Evolutionary conservation across 2,329 filamentous ascomycete genomes (phyloP).

Genomic region (Fusarium citri): DNA sequence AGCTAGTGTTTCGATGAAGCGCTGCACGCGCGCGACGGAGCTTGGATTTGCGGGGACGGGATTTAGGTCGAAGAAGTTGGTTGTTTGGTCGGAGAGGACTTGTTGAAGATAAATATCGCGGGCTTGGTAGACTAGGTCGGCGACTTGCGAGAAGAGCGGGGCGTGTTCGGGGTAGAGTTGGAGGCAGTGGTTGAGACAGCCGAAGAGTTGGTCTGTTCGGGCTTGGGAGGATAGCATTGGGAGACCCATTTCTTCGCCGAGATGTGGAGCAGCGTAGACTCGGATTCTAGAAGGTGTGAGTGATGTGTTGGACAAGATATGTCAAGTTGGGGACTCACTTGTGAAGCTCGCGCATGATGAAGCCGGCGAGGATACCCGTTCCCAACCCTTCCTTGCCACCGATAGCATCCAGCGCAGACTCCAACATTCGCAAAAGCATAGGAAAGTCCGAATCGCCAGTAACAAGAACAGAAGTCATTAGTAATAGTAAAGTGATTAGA

Average conservation of each 20-base stretch:
- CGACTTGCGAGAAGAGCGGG: slow-evolving; percentile 77
- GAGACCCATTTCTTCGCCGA: slow-evolving; percentile 40
- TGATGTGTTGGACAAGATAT: accelerated
- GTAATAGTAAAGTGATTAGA: slow-evolving; percentile 37
- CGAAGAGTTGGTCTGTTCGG: slow-evolving; percentile 36
- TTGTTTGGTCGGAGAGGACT: slow-evolving; percentile 50
- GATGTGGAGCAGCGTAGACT: slow-evolving; percentile 42
- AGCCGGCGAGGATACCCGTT: slow-evolving; percentile 29
- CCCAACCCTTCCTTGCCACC: slow-evolving; percentile 40
- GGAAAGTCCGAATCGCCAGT: slow-evolving; percentile 47
- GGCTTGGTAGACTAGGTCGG: slow-evolving; percentile 87
- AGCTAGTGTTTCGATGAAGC: slow-evolving; percentile 42
- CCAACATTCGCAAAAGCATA: slow-evolving; percentile 40
- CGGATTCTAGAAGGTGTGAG: slow-evolving; percentile 28
- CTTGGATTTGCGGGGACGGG: not conserved
- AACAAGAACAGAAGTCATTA: slow-evolving; percentile 44
- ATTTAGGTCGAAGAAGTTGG: slow-evolving; percentile 17
- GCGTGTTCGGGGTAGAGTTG: slow-evolving; percentile 83
- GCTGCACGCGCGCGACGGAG: slow-evolving; percentile 40
- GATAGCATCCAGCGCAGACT: slow-evolving; percentile 44
- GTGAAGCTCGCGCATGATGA: slow-evolving; percentile 43
- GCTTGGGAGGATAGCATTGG: slow-evolving; percentile 42
- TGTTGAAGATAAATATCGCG: slow-evolving; percentile 87
- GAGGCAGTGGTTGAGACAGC: slow-evolving; percentile 39
- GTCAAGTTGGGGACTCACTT: slow-evolving; percentile 34